A percentile compares a stretch with the other conserved stretches of the same genome.
phyloP scores from a whole-genome alignment of 2,329 filamentous ascomycete species.

The Penicillium sp. region DNA sequence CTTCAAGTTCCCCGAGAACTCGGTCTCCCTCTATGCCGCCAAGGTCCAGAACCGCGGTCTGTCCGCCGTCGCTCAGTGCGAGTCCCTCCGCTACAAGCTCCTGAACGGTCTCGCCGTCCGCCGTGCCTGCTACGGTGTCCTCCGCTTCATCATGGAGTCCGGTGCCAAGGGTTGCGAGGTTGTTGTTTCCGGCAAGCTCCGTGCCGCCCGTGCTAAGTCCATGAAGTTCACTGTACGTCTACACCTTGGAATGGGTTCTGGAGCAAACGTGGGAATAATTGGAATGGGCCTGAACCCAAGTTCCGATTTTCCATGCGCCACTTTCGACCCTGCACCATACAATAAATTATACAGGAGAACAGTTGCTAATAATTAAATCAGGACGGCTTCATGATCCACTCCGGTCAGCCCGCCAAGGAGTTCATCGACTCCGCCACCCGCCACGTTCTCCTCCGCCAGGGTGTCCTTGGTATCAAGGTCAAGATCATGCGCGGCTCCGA shows the following conservation, averaged over 20 bases:
- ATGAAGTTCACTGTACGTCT: constrained; percentile 97
- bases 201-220: constrained; percentile 97
- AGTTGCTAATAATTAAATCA: constrained; percentile 27
- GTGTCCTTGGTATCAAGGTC: constrained; percentile 99
- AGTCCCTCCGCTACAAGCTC: constrained; percentile 99
- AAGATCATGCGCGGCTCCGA: constrained; percentile 99
- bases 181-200: constrained; percentile 97
- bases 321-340: background rate
- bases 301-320: background rate
- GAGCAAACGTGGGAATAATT: background rate
- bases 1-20: constrained; percentile 99
- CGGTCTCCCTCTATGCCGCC: constrained; percentile 98
- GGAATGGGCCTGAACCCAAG: background rate
- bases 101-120: constrained; percentile 99
- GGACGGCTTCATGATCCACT: constrained; percentile 99
- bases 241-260: background rate
- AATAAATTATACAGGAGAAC: background rate
- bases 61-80: constrained; percentile 99
- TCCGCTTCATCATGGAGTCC: constrained; percentile 99
- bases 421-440: constrained; percentile 99
- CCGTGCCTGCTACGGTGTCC: constrained; percentile 99
- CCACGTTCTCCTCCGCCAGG: constrained; percentile 99
- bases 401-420: constrained; percentile 97
- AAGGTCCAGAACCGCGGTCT: constrained; percentile 99
- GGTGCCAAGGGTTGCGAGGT: constrained; percentile 99